These are phyloP conservation scores for Lotus japonicus DNA, from an alignment of 306 rosid species.

Conservation along the genomic window DNA sequence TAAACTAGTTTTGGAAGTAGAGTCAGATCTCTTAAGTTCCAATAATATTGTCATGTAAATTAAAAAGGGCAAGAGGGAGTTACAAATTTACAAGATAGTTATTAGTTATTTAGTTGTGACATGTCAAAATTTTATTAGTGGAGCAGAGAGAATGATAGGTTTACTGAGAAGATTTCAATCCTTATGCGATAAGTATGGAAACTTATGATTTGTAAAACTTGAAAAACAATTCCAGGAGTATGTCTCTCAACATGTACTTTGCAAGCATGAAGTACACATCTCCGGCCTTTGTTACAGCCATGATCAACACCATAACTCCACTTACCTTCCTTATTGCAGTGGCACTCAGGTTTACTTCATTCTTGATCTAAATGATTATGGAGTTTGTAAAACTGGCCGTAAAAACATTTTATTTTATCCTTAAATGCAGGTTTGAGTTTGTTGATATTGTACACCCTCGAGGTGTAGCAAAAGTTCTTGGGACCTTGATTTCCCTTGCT, in stretches of 20 bases:
- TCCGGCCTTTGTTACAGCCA: constrained; percentile 69
- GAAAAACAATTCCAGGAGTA: constrained; percentile 36
- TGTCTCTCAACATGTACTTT: constrained; percentile 62
- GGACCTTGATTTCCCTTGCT: constrained; percentile 57
- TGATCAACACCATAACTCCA: constrained; percentile 63
- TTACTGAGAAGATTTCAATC: too few species aligned
- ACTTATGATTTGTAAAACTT: background rate
- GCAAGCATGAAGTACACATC: constrained; percentile 75
- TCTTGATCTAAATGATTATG: background rate
- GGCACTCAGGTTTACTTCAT: constrained; percentile 37
- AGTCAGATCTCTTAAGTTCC: too few species aligned
- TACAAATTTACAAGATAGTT: too few species aligned
- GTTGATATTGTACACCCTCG: constrained; percentile 42
- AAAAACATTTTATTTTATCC: background rate
- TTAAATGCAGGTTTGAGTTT: constrained; percentile 45
- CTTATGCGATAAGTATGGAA: too few species aligned
- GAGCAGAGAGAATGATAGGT: too few species aligned
- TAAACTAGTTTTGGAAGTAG: too few species aligned
- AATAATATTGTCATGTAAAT: too few species aligned
- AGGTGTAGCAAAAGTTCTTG: constrained; percentile 60
- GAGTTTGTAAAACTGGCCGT: background rate
- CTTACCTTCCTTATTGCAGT: constrained; percentile 76
- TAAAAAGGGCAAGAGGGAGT: too few species aligned
- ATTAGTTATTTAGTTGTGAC: too few species aligned
- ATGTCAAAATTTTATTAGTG: too few species aligned